Percentiles rank a stretch among this genome's conserved stretches.
Evolutionary conservation across 164 flowering plant species (phyloP).

Genomic region (Magnolia officinalis): DNA sequence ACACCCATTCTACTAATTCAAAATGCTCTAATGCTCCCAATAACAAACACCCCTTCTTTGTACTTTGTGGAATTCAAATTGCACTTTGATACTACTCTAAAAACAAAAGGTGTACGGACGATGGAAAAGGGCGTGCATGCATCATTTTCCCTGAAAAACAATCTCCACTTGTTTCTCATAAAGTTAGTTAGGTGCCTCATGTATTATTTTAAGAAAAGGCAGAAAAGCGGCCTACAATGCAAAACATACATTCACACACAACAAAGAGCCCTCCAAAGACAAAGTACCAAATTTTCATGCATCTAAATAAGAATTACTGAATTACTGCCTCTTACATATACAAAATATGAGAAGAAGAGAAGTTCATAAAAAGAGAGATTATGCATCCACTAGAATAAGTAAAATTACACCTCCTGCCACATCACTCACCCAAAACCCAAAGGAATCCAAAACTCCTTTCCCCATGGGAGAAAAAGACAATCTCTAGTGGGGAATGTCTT

Average conservation of each 20-base stretch:
- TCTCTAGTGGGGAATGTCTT: constrained; percentile 24
- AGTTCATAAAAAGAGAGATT: not conserved
- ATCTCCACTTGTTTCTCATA: no score
- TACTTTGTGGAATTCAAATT: no score
- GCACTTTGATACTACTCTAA: no score
- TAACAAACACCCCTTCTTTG: no score
- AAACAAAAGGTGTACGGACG: no score
- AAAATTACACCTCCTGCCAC: not conserved
- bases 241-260: not conserved
- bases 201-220: no score
- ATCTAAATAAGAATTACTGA: not conserved
- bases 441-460: constrained; percentile 5
- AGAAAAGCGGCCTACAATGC: not conserved
- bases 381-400: not conserved
- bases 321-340: not conserved
- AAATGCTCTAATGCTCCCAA: no score
- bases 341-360: not conserved
- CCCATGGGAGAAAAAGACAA: constrained; percentile 13
- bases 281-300: not conserved
- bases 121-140: no score
- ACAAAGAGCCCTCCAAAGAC: not conserved
- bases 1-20: no score
- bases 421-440: not conserved
- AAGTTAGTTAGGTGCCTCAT: no score
- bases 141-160: no score